Conservation (phyloP, 106 monocot genomes). For the Acorus calamus region DNA sequence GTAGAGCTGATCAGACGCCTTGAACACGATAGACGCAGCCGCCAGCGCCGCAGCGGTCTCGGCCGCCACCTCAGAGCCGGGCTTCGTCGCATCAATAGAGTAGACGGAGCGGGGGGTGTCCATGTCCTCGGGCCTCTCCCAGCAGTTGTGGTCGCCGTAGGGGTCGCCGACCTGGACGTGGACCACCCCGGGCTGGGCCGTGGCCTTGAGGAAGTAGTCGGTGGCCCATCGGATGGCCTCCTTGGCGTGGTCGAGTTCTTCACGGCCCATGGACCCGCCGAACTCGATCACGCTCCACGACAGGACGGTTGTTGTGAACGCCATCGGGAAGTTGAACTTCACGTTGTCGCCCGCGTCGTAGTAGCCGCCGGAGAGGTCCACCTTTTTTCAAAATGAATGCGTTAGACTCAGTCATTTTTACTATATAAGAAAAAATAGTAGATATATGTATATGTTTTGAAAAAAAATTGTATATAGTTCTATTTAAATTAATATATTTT, state of each 20-base stretch:
- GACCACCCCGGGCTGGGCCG: not conserved
- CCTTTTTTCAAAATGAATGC: not conserved
- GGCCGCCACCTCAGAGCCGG: constrained; percentile 12
- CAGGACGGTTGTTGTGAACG: constrained; percentile 11
- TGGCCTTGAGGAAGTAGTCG: constrained; percentile 20
- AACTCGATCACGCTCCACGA: constrained; percentile 22
- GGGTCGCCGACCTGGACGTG: constrained; percentile 17
- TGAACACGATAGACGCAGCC: constrained; percentile 8
- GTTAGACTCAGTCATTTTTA: too few species aligned
- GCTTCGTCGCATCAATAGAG: constrained; percentile 1
- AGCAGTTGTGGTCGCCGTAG: constrained; percentile 9
- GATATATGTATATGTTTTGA: too few species aligned
- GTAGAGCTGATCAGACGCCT: not conserved
- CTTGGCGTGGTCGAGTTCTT: not conserved
- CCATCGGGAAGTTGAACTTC: constrained; percentile 3
- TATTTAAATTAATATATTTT: too few species aligned
- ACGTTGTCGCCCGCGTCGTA: constrained; percentile 9
- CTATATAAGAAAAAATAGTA: too few species aligned
- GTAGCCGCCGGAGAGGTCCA: constrained; percentile 2
- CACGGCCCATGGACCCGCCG: constrained; percentile 4
- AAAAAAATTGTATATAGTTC: too few species aligned
- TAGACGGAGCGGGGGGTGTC: constrained; percentile 12
- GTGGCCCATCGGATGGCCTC: constrained; percentile 19
- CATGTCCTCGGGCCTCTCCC: constrained; percentile 16
- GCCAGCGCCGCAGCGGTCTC: constrained; percentile 16